These are phyloP conservation scores for Solanum chilense DNA, from an alignment of 257 asterid species.

Conservation along the genomic window DNA sequence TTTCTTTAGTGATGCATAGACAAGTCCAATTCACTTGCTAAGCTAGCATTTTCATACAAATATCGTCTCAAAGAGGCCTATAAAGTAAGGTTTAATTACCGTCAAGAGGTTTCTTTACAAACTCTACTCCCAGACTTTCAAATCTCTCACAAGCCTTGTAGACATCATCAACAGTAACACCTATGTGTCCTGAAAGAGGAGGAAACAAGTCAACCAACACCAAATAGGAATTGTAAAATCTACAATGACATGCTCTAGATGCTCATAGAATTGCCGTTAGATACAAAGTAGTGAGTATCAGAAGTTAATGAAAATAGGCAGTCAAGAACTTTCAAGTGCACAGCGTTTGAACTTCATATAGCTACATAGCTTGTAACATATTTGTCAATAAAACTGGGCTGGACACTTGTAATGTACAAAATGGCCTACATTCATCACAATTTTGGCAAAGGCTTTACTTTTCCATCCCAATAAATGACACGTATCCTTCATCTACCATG, in stretches of 20 bases:
- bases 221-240: neutral
- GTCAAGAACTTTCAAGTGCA: neutral
- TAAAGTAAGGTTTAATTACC: slow-evolving; percentile 32
- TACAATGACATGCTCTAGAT: neutral
- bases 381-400: neutral
- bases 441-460: neutral
- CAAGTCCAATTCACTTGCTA: neutral
- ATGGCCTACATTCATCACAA: neutral
- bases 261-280: neutral
- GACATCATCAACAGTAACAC: slow-evolving; percentile 71
- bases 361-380: neutral
- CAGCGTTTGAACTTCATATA: neutral
- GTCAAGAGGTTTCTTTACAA: slow-evolving; percentile 66
- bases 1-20: neutral
- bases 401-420: neutral
- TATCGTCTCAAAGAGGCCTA: neutral
- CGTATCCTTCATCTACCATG: neutral
- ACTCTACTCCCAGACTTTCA: slow-evolving; percentile 71
- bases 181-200: slow-evolving; percentile 64
- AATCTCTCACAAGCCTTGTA: slow-evolving; percentile 76
- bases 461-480: neutral
- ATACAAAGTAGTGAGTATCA: neutral
- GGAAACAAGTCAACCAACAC: neutral
- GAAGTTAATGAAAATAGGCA: neutral
- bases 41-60: neutral